A percentile compares a stretch with the other conserved stretches of the same genome.
phyloP scores from a whole-genome alignment of 2,329 filamentous ascomycete genomes.

The Metarhizium humberi region DNA sequence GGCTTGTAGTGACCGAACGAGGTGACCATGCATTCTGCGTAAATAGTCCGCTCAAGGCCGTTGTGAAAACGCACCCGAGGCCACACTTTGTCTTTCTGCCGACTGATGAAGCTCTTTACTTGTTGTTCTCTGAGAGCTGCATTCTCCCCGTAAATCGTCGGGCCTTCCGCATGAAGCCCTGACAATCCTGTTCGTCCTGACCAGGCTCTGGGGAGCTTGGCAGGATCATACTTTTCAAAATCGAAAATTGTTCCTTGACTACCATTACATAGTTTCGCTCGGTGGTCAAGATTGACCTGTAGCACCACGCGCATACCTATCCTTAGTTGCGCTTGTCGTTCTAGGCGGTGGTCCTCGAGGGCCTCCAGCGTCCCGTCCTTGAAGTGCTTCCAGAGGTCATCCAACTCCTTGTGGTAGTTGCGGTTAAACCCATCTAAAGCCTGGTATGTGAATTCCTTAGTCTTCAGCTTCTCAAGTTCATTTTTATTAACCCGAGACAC shows the following conservation, averaged over 20 bases:
- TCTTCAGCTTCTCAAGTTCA: neutral
- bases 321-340: conserved; percentile 8
- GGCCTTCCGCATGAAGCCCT: neutral
- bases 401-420: no score
- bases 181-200: neutral
- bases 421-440: neutral
- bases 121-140: neutral
- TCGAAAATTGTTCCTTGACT: conserved; percentile 16
- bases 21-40: conserved; percentile 38
- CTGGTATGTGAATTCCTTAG: neutral
- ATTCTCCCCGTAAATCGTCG: neutral
- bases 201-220: conserved; percentile 6
- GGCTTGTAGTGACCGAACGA: conserved; percentile 34
- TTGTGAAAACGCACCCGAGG: conserved; percentile 20
- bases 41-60: conserved; percentile 33
- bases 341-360: conserved; percentile 8
- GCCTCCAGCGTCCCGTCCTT: conserved; percentile 5
- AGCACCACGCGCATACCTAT: conserved; percentile 14
- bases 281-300: conserved; percentile 12
- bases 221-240: conserved; percentile 7
- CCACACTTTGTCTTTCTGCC: conserved; percentile 4
- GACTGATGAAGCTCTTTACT: conserved; percentile 4
- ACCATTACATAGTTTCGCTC: conserved; percentile 12
- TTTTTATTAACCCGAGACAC: neutral
- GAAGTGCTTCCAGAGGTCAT: neutral